These are phyloP conservation scores for Dalbergia cultrata DNA, from an alignment of 306 rosid species.

Conservation along the genomic window DNA sequence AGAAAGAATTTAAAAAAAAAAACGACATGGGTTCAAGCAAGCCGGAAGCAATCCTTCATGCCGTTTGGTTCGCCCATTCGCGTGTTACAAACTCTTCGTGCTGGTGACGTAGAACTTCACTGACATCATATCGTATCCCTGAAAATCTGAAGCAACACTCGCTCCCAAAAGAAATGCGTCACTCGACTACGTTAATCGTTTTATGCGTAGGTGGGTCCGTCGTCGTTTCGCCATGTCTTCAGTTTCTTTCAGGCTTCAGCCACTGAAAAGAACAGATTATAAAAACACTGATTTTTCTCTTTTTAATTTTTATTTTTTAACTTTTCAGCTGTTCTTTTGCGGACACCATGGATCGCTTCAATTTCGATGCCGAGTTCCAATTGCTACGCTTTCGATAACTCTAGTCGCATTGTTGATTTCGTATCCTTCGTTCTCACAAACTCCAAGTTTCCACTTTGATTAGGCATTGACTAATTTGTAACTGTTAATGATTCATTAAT, in stretches of 20 bases:
- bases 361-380: slow-evolving; percentile 70
- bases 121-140: slow-evolving; percentile 31
- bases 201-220: slow-evolving; percentile 44
- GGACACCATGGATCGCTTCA: slow-evolving; percentile 56
- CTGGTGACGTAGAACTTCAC: slow-evolving; percentile 10
- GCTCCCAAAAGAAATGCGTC: slow-evolving; percentile 42
- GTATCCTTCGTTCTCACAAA: slow-evolving; percentile 65
- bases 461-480: neutral
- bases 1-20: too few relatives aligned
- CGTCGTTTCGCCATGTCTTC: slow-evolving; percentile 31
- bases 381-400: slow-evolving; percentile 81
- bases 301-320: neutral
- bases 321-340: slow-evolving; percentile 62
- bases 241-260: neutral
- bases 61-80: too few relatives aligned
- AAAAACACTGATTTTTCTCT: neutral
- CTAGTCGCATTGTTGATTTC: slow-evolving; percentile 90
- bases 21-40: too few relatives aligned
- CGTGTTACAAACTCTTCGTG: neutral
- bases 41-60: too few relatives aligned
- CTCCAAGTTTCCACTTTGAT: slow-evolving; percentile 34
- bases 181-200: slow-evolving; percentile 25
- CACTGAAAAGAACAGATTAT: neutral
- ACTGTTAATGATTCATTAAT: slow-evolving; percentile 1
- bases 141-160: slow-evolving; percentile 37